A percentile compares a stretch with the other conserved stretches of the same genome.
Conservation (phyloP, 768 basidiomycete species). For the Mycena albidolilacea region DNA sequence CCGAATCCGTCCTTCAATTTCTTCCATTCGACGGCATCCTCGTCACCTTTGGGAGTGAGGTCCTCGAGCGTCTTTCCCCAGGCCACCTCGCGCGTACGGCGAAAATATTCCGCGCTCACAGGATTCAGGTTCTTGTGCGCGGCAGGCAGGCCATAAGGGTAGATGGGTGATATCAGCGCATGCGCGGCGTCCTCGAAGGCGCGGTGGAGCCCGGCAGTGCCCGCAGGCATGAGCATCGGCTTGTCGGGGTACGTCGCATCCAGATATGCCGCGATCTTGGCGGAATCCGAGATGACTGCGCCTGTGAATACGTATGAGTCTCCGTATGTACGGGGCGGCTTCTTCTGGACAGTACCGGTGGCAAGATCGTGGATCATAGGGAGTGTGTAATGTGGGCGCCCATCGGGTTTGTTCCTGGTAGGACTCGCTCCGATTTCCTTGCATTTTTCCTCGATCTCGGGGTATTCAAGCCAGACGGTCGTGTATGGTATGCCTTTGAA, state of each 20-base stretch:
- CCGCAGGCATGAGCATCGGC: slow-evolving; percentile 49
- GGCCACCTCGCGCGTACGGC: slow-evolving; percentile 46
- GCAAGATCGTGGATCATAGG: slow-evolving; percentile 59
- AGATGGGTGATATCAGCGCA: slow-evolving; percentile 14
- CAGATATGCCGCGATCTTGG: slow-evolving; percentile 56
- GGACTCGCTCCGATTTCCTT: slow-evolving; percentile 48
- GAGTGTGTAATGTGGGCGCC: slow-evolving; percentile 50
- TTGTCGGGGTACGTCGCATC: slow-evolving; percentile 42
- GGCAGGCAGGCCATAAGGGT: slow-evolving; percentile 36
- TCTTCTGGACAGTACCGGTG: slow-evolving; percentile 42
- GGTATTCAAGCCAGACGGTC: slow-evolving; percentile 60
- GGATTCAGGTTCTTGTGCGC: slow-evolving; percentile 46
- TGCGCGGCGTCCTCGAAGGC: slow-evolving; percentile 29
- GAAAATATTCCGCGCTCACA: slow-evolving; percentile 50
- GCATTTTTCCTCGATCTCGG: slow-evolving; percentile 52
- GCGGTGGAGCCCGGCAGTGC: slow-evolving; percentile 38
- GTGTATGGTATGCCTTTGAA: slow-evolving; percentile 45
- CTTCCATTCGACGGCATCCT: not conserved
- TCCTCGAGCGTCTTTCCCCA: slow-evolving; percentile 53
- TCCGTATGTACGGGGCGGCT: not conserved
- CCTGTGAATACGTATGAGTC: slow-evolving; percentile 14
- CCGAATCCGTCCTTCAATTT: slow-evolving; percentile 20
- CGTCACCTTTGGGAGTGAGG: slow-evolving; percentile 45
- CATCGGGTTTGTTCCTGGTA: slow-evolving; percentile 44
- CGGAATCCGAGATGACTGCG: slow-evolving; percentile 52